Base-by-base conservation (phyloP, 2,329 filamentous ascomycete species). In the Nannizziopsis arthrosporioides region DNA sequence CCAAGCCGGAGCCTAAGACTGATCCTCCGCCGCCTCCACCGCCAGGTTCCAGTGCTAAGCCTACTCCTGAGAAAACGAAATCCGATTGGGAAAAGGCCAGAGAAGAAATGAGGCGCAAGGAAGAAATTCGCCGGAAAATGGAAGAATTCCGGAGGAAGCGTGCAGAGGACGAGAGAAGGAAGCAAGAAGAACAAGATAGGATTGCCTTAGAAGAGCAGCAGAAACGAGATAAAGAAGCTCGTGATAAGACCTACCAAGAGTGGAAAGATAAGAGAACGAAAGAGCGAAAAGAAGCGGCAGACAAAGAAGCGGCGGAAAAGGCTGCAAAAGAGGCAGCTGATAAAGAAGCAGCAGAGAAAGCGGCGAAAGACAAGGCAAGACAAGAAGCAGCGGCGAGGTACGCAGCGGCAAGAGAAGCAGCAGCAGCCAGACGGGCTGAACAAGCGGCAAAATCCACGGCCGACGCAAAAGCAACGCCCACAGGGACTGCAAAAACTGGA, bases 131-230 rank as follows among this genome's bases (percentile, higher is more conserved):
- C 10, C 60, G 44, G 54, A 64, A 41, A 61, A 67, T 42, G 63
- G 63, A 49, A 58, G 65, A 54, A 56, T 61, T 42, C 59, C 62
- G 41, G 60, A 68, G 50, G 61, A 65, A 55, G 42, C 61, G 63
- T 30, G 65, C 65, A 52, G 64, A 66, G 45, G 64, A 66, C 36
- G 54, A 65, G 27, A 58, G 60, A 7, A 63, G 66, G 47, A 65
- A 63, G 39, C 59, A 67, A 47, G 59, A 59, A 42, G 59, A 67
- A 44, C 59, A 63, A 2, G 66, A 68, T 49, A 60, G 62, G 19
- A 63, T 68, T 48, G 64, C 61, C 5, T 65, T 66, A 58, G 65
- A 68, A 49, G 63, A 64, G 41, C 59, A 68, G 45, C 58, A 59
- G 37, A 58, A 67, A 47, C 60, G 62, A 1, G 66, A 69, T 48